Base-by-base conservation (phyloP, 495 filamentous ascomycete genomes). In the Rostrohypoxylon terebratum region DNA sequence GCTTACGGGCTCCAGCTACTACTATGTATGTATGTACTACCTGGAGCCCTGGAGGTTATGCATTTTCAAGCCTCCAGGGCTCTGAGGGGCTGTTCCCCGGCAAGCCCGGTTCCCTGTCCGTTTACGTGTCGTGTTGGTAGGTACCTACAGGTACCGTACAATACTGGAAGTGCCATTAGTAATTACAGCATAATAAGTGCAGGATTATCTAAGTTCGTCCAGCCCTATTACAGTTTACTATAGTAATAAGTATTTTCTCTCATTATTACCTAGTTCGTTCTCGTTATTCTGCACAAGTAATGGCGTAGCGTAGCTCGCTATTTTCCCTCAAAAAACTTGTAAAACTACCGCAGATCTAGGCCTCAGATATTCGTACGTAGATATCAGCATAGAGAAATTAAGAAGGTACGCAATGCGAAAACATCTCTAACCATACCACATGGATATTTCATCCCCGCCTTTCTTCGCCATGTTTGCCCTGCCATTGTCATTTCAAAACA, bases 251-350 rank as follows among this genome's bases (percentile, higher is more conserved):
- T 25, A 14, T 51, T 53, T 60, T 53, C 34, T 58, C 20, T 57
- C 6, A 64, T 42, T 62, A 45, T 36, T 50, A n/a, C n/a, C n/a
- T n/a, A n/a, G n/a, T n/a, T n/a, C n/a, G 38, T 45, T 13, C 23
- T 62, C 55, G 4, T 57, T 40, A 48, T 62, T 50, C 34, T 36
- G 16, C 25, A 63, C 25, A 63, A 74, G 67, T 48, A 66, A 67
- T 66, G 51, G 3, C n/a, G n/a, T n/a, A 36, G 25, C 31, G 34
- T 31, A 28, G 18, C 61, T 31, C 47, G 18, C 33, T 38, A 68
- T 16, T 47, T 59, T 61, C 53, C 14, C 57, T 66, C 61, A 69
- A 55, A 68, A 69, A 55, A 68, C 65, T 68, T 42, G 21, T 48
- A 66, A 61, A 73, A 53, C 53, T 44, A 48, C 34, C 36, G 25